phyloP scores from a whole-genome alignment of 75 land plant genomes.

The Isoetes taiwanensis region DNA sequence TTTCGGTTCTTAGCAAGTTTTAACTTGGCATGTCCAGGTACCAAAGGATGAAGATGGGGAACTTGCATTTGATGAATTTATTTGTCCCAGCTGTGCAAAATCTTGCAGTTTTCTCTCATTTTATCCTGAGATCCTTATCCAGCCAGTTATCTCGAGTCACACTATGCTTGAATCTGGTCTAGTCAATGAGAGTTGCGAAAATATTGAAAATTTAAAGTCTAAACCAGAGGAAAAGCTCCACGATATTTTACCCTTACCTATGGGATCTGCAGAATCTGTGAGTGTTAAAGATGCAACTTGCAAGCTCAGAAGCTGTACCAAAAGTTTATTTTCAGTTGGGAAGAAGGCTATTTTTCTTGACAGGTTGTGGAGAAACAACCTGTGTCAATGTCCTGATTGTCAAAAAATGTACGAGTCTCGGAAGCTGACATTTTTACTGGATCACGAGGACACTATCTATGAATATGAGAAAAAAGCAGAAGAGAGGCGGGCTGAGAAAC shows the following conservation, averaged over 20 bases:
- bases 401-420: slow-evolving; percentile 33
- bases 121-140: slow-evolving; percentile 29
- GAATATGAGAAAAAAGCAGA: slow-evolving; percentile 80
- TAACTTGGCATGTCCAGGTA: too few relatives aligned
- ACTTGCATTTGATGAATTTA: slow-evolving; percentile 75
- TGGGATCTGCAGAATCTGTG: too few relatives aligned
- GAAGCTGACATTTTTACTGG: slow-evolving; percentile 46
- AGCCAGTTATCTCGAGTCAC: slow-evolving; percentile 8
- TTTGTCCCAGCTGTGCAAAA: slow-evolving; percentile 61
- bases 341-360: slow-evolving; percentile 54
- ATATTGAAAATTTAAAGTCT: too few relatives aligned
- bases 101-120: slow-evolving; percentile 46
- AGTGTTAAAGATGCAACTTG: too few relatives aligned
- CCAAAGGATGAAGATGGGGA: slow-evolving; percentile 98
- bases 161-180: too few relatives aligned
- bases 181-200: too few relatives aligned
- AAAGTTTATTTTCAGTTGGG: not conserved
- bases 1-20: too few relatives aligned
- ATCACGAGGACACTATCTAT: slow-evolving; percentile 64
- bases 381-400: slow-evolving; percentile 66
- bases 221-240: too few relatives aligned
- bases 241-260: too few relatives aligned
- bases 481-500: slow-evolving; percentile 57
- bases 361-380: slow-evolving; percentile 56
- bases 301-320: too few relatives aligned